Percentiles rank a stretch among this genome's conserved stretches.
These are phyloP conservation scores for Lactifluus volemus DNA, from an alignment of 768 basidiomycete genomes.

Conservation along the genomic window DNA sequence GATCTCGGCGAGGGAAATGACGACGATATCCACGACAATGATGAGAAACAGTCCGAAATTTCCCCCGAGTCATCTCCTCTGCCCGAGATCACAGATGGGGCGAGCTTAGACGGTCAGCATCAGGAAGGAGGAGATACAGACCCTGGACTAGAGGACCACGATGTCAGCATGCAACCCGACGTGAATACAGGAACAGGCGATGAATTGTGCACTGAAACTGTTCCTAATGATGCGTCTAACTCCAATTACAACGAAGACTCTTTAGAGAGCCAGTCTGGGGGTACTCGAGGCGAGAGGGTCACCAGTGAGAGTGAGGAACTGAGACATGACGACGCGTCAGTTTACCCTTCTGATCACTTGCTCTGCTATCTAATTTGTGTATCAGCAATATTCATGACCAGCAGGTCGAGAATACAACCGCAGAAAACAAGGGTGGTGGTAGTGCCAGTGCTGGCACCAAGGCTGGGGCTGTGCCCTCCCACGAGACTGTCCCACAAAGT, in stretches of 20 bases:
- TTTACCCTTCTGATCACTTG: not conserved
- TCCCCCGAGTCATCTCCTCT: not conserved
- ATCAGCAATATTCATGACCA: not conserved
- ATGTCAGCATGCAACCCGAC: slow-evolving; percentile 33
- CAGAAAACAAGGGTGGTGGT: slow-evolving; percentile 8
- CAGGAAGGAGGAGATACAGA: slow-evolving; percentile 25
- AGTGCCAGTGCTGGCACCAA: slow-evolving; percentile 36
- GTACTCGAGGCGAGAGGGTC: slow-evolving; percentile 4
- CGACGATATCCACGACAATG: slow-evolving; percentile 10
- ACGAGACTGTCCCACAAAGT: slow-evolving; percentile 26
- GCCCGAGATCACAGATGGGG: not conserved
- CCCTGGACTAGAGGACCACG: slow-evolving; percentile 39
- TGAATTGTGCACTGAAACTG: slow-evolving; percentile 16
- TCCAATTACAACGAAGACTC: not conserved
- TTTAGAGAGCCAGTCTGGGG: slow-evolving; percentile 3
- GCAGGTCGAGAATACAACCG: not conserved
- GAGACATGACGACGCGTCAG: not conserved
- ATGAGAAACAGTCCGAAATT: not conserved
- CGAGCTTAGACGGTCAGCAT: slow-evolving; percentile 1
- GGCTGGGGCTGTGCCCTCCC: slow-evolving; percentile 36
- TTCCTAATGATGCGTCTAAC: not conserved
- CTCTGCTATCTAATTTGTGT: not conserved
- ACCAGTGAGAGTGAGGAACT: slow-evolving; percentile 4
- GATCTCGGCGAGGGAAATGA: slow-evolving; percentile 29
- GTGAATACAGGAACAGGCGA: slow-evolving; percentile 27